Evolutionary conservation across 1,139 yeast species (phyloP).

Genomic region (Hemisphaericaspora subhashii): DNA sequence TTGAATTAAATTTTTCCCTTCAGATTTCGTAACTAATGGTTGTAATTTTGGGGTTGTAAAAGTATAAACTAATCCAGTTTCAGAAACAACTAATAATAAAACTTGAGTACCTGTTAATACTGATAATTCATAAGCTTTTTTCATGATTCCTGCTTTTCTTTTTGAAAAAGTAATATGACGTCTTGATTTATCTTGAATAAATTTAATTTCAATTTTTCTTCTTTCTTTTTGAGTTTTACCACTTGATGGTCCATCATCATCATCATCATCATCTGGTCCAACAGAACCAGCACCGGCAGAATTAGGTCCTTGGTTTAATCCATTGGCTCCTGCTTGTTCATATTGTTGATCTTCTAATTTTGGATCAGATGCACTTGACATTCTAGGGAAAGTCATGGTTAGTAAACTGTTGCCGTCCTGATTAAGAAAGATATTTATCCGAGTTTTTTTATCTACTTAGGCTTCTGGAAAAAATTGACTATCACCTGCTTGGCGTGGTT

Average conservation of each 20-base stretch:
- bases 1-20: constrained; percentile 94
- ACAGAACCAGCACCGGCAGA: constrained; percentile 25
- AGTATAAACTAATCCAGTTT: constrained; percentile 97
- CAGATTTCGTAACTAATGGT: constrained; percentile 94
- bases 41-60: constrained; percentile 97
- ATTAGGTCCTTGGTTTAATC: constrained; percentile 16
- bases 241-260: constrained; percentile 62
- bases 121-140: constrained; percentile 93
- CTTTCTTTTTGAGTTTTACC: constrained; percentile 72
- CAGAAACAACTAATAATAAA: constrained; percentile 87
- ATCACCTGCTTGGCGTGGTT: no score
- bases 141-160: constrained; percentile 98
- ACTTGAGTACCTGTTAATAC: constrained; percentile 98
- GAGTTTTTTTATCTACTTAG: no score
- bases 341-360: constrained; percentile 44
- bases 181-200: constrained; percentile 94
- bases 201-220: constrained; percentile 95
- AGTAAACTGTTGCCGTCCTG: neutral
- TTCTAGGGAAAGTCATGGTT: constrained; percentile 1
- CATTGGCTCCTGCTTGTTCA: constrained; percentile 16
- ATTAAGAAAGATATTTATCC: neutral
- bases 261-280: constrained; percentile 58
- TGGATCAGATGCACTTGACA: constrained; percentile 14
- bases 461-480: no score
- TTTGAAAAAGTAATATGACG: constrained; percentile 97